Evolutionary conservation across 163 green algal genomes (phyloP).

Genomic region (Coccomyxa subellipsoidea): DNA sequence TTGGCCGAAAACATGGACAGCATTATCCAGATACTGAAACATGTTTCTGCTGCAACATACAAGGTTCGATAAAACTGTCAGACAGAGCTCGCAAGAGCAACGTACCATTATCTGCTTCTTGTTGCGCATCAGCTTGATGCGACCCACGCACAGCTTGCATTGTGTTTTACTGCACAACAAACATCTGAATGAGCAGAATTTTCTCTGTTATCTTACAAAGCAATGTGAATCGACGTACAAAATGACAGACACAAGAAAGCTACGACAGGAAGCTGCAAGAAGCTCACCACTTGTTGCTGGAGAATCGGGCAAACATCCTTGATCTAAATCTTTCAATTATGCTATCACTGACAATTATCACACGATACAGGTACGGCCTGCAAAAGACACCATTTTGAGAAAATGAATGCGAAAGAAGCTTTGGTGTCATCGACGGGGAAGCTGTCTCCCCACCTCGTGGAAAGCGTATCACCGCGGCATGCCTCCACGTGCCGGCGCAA

Average conservation of each 20-base stretch:
- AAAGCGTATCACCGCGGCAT: too few relatives aligned
- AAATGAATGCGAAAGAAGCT: too few relatives aligned
- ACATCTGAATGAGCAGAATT: too few relatives aligned
- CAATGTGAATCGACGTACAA: not conserved
- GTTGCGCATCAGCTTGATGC: constrained; percentile 60
- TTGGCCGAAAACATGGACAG: not conserved
- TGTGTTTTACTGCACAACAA: constrained; percentile 49
- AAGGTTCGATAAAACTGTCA: too few relatives aligned
- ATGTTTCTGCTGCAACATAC: not conserved
- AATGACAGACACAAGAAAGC: not conserved
- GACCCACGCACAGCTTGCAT: constrained; percentile 48
- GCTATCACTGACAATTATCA: not conserved
- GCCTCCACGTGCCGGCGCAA: too few relatives aligned
- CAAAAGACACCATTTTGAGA: not conserved
- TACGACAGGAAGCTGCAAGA: not conserved
- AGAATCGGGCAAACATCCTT: constrained; percentile 35
- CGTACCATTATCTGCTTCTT: constrained; percentile 44
- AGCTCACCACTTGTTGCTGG: constrained; percentile 33
- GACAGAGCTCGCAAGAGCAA: too few relatives aligned
- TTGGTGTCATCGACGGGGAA: too few relatives aligned
- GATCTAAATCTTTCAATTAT: not conserved
- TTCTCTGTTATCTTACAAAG: too few relatives aligned
- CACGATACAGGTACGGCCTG: not conserved
- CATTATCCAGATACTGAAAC: not conserved
- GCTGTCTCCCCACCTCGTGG: too few relatives aligned